A percentile compares a stretch with the other conserved stretches of the same genome.
Evolutionary conservation across 2,329 filamentous ascomycete genomes (phyloP).

Genomic region (Emmonsiellopsis sp.): DNA sequence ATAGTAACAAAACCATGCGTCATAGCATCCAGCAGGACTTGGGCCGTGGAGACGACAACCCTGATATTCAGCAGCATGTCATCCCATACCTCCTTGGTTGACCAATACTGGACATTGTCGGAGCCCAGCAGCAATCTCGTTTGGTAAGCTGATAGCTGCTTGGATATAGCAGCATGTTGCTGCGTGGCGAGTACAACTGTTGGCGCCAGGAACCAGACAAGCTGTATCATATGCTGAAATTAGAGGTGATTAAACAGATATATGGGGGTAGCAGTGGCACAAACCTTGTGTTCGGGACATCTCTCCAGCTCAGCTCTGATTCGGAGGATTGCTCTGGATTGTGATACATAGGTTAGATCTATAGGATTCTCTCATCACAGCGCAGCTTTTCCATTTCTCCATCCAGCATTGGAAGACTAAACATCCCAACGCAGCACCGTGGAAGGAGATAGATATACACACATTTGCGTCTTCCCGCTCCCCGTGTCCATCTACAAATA

Average conservation of each 20-base stretch:
- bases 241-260: constrained; percentile 10
- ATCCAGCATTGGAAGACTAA: constrained; percentile 2
- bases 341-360: not conserved
- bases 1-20: constrained; percentile 65
- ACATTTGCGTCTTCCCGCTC: constrained; percentile 71
- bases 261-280: constrained; percentile 4
- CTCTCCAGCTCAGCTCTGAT: constrained; percentile 57
- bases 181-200: constrained; percentile 60
- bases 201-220: constrained; percentile 65
- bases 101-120: constrained; percentile 67
- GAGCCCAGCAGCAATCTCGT: constrained; percentile 57
- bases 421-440: not conserved
- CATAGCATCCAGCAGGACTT: constrained; percentile 65
- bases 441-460: constrained; percentile 23
- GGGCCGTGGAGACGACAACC: constrained; percentile 70
- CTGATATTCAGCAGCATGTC: constrained; percentile 53
- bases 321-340: constrained; percentile 54
- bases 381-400: not conserved
- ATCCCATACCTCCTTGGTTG: constrained; percentile 57
- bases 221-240: constrained; percentile 15
- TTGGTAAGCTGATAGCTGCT: constrained; percentile 50
- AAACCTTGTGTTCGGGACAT: constrained; percentile 46
- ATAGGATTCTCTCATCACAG: not conserved
- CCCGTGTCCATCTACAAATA: constrained; percentile 65
- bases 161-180: constrained; percentile 52